Conservation (phyloP, 1,284 basidiomycete genomes). For the Mycena citricolor region DNA sequence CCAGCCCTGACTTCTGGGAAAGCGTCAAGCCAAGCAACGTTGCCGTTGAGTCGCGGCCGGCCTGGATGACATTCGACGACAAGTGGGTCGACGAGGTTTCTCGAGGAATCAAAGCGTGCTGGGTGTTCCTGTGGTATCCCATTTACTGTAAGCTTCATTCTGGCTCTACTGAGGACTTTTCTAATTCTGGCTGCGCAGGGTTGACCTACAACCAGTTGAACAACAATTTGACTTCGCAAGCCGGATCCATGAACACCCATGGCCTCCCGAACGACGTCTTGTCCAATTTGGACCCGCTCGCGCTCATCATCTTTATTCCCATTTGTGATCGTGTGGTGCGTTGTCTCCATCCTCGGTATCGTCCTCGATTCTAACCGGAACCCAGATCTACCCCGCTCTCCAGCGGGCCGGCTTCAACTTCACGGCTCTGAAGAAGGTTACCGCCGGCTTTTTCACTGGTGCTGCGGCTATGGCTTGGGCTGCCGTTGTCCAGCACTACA, state of each 20-base stretch:
- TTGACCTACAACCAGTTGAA: conserved; percentile 74
- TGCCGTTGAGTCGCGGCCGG: conserved; percentile 40
- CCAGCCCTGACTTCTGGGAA: conserved; percentile 76
- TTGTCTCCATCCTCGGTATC: conserved; percentile 3
- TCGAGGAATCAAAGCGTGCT: conserved; percentile 82
- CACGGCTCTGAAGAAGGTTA: conserved; percentile 72
- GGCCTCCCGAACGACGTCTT: conserved; percentile 79
- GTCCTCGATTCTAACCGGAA: background rate
- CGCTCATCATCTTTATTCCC: conserved; percentile 74
- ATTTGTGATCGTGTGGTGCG: conserved; percentile 60
- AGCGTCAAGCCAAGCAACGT: conserved; percentile 65
- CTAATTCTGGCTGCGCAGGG: conserved; percentile 42
- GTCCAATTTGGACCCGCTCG: conserved; percentile 78
- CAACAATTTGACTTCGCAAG: conserved; percentile 80
- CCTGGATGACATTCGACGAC: conserved; percentile 78
- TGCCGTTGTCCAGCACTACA: conserved; percentile 71
- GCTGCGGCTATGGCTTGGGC: conserved; percentile 63
- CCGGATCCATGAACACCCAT: conserved; percentile 69
- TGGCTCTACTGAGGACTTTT: conserved; percentile 25
- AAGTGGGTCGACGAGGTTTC: conserved; percentile 82
- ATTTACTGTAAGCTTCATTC: conserved; percentile 55
- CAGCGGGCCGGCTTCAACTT: conserved; percentile 67
- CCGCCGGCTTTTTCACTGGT: conserved; percentile 70
- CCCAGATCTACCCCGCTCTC: conserved; percentile 73
- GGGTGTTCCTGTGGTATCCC: conserved; percentile 79